These are phyloP conservation scores for Phytophthora citricola DNA, from an alignment of 352 stramenopile genomes.

Conservation along the genomic window DNA sequence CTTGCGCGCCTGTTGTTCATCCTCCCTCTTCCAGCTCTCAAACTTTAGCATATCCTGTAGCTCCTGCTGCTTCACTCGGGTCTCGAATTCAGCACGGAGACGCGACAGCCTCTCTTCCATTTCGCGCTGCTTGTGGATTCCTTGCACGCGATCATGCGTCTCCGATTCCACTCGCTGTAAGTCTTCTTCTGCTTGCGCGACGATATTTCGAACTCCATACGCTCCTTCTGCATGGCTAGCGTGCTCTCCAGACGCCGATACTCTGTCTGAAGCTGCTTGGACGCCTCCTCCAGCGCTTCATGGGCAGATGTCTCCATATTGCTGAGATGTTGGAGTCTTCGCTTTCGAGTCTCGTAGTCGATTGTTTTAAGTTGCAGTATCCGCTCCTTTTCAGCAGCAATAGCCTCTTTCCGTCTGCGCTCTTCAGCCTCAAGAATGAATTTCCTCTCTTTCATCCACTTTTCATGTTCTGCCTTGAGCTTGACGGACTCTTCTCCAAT, in stretches of 20 bases:
- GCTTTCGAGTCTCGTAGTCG: constrained; percentile 70
- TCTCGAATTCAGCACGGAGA: constrained; percentile 78
- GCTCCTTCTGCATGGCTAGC: constrained; percentile 63
- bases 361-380: constrained; percentile 78
- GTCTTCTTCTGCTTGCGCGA: constrained; percentile 81
- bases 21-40: constrained; percentile 76
- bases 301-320: constrained; percentile 66
- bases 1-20: constrained; percentile 52
- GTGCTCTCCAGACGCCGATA: constrained; percentile 61
- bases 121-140: constrained; percentile 67
- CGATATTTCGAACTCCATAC: constrained; percentile 69
- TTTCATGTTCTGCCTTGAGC: constrained; percentile 65
- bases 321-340: constrained; percentile 64
- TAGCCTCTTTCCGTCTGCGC: constrained; percentile 57
- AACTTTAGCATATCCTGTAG: constrained; percentile 73
- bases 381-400: constrained; percentile 66
- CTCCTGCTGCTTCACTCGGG: constrained; percentile 74
- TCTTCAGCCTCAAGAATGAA: constrained; percentile 70
- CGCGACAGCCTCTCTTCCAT: constrained; percentile 72
- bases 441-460: constrained; percentile 72
- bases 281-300: constrained; percentile 70
- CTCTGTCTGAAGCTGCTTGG: constrained; percentile 68
- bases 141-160: constrained; percentile 62
- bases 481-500: constrained; percentile 59
- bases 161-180: constrained; percentile 78